These are phyloP conservation scores for Neofusicoccum cordaticola DNA, from an alignment of 2,329 filamentous ascomycete species.

Conservation along the genomic window DNA sequence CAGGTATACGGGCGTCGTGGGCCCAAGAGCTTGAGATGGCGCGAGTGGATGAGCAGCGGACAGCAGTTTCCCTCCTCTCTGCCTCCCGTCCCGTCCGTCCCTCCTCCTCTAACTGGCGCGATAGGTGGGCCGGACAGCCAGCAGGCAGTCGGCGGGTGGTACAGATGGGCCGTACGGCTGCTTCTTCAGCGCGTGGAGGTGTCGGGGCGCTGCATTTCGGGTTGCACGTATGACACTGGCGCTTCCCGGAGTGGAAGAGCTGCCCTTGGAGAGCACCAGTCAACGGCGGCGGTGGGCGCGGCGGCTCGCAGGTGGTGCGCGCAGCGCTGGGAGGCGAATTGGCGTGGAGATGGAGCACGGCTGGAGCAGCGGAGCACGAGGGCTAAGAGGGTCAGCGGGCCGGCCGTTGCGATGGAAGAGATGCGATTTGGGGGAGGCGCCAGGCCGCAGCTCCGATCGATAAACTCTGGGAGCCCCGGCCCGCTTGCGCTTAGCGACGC, in stretches of 20 bases:
- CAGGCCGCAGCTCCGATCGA: slow-evolving; percentile 7
- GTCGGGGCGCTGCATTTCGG: slow-evolving; percentile 13
- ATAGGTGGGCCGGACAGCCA: neutral
- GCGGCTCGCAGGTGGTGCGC: neutral
- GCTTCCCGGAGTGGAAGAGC: slow-evolving; percentile 5
- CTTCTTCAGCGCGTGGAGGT: slow-evolving; percentile 14
- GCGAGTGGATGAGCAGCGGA: neutral
- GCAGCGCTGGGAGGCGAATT: neutral
- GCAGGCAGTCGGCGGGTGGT: neutral
- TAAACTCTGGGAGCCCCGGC: slow-evolving; percentile 1
- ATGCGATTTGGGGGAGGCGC: neutral
- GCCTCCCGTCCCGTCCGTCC: neutral
- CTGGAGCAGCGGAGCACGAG: neutral
- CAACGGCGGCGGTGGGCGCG: neutral
- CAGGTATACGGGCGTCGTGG: neutral
- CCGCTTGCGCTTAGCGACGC: neutral
- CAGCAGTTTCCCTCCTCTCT: neutral
- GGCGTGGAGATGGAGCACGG: neutral
- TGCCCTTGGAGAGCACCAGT: neutral
- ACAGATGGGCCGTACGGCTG: slow-evolving; percentile 4
- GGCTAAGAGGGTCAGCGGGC: neutral
- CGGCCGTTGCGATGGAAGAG: neutral
- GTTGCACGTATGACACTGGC: slow-evolving; percentile 15
- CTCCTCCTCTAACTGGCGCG: neutral
- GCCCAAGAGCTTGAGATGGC: neutral